Percentiles rank a stretch among this genome's conserved stretches.
Evolutionary conservation across 208 protist genomes (phyloP).

Genomic region (Wallacemonas sp.): DNA sequence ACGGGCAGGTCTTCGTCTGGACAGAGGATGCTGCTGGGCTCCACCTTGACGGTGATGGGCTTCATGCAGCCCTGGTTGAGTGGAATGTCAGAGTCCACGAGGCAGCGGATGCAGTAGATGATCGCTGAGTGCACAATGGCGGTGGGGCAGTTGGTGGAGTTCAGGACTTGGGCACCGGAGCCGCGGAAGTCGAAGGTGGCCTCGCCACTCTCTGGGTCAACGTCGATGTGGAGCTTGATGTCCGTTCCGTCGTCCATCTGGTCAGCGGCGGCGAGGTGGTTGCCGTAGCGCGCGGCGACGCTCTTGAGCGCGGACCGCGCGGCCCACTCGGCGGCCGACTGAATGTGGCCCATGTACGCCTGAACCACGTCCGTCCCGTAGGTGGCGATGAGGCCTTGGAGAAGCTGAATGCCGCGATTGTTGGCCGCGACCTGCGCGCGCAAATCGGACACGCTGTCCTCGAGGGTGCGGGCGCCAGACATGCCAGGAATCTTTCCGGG

Average conservation of each 20-base stretch:
- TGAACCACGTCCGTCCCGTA: conserved; percentile 89
- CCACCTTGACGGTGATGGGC: conserved; percentile 81
- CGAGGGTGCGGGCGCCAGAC: conserved; percentile 80
- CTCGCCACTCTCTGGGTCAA: conserved; percentile 62
- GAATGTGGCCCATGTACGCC: conserved; percentile 95
- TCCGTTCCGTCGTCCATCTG: conserved; percentile 96
- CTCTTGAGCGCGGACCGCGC: conserved; percentile 87
- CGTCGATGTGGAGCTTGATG: conserved; percentile 81
- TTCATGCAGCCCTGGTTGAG: conserved; percentile 95
- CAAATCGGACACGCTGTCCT: conserved; percentile 94
- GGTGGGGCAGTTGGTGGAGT: conserved; percentile 92
- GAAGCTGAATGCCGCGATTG: conserved; percentile 89
- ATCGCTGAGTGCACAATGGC: conserved; percentile 92
- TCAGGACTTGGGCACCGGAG: conserved; percentile 86
- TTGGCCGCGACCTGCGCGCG: conserved; percentile 94
- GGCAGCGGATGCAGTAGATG: conserved; percentile 95
- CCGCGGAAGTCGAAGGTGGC: conserved; percentile 95
- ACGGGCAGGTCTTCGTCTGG: conserved; percentile 89
- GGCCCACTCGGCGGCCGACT: conserved; percentile 88
- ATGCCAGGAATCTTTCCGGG: conserved; percentile 67
- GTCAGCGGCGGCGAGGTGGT: conserved; percentile 54
- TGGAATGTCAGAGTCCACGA: conserved; percentile 93
- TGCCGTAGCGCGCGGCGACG: conserved; percentile 42
- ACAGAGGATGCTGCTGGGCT: conserved; percentile 71
- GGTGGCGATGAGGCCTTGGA: conserved; percentile 86